These are phyloP conservation scores for Penicillium chermesinum DNA, from an alignment of 495 filamentous ascomycete genomes.

Conservation along the genomic window DNA sequence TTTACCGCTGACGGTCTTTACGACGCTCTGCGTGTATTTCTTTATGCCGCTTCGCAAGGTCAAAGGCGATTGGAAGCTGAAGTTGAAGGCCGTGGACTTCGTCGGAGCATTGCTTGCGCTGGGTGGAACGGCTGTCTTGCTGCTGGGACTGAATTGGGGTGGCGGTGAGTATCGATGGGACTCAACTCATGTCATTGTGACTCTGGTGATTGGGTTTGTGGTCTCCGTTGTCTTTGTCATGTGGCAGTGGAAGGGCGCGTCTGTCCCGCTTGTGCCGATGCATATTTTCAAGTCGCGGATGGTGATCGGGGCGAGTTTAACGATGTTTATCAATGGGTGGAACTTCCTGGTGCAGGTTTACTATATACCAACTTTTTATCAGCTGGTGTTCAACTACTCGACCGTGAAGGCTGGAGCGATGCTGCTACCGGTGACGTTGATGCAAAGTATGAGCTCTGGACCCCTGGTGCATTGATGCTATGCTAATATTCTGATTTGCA, in stretches of 20 bases:
- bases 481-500: constrained; percentile 44
- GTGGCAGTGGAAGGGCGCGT: constrained; percentile 45
- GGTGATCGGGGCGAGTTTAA: constrained; percentile 48
- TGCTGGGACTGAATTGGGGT: constrained; percentile 48
- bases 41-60: constrained; percentile 48
- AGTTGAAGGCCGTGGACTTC: constrained; percentile 47
- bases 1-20: constrained; percentile 41
- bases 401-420: constrained; percentile 47
- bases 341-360: constrained; percentile 51
- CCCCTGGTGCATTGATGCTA: constrained; percentile 49
- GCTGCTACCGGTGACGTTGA: constrained; percentile 48
- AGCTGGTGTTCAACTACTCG: constrained; percentile 49
- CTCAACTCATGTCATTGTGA: constrained; percentile 43
- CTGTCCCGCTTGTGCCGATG: constrained; percentile 31
- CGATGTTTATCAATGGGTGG: constrained; percentile 54
- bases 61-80: constrained; percentile 45
- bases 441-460: constrained; percentile 40
- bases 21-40: constrained; percentile 46
- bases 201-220: constrained; percentile 41
- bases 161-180: constrained; percentile 48
- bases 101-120: constrained; percentile 34
- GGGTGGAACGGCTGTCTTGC: constrained; percentile 42
- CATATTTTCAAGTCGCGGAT: constrained; percentile 47
- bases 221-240: constrained; percentile 41
- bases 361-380: constrained; percentile 53